Percentiles rank a stretch among this genome's conserved stretches.
phyloP scores from a whole-genome alignment of 768 basidiomycete species.

The Tulasnella sp. region DNA sequence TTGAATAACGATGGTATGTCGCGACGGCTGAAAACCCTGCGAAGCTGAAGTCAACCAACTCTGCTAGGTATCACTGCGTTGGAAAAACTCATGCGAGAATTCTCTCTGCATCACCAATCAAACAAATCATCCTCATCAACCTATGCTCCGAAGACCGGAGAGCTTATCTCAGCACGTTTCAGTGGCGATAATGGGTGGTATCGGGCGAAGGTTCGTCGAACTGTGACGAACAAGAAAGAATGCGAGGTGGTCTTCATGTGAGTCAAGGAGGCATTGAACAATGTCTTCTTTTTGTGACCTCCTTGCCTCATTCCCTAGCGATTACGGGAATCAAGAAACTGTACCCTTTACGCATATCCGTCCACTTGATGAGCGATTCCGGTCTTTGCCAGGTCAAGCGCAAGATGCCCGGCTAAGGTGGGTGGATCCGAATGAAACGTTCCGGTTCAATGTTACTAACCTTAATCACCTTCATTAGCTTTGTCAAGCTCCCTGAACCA shows the following conservation, averaged over 20 bases:
- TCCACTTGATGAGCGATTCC: conserved; percentile 83
- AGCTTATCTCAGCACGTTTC: conserved; percentile 53
- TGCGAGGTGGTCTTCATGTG: conserved; percentile 85
- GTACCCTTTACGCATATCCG: conserved; percentile 60
- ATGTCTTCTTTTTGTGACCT: background rate
- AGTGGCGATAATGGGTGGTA: conserved; percentile 81
- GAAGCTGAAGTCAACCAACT: background rate
- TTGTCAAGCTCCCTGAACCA: conserved; percentile 67
- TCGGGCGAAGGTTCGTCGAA: conserved; percentile 77
- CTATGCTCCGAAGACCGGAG: conserved; percentile 72
- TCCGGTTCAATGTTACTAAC: background rate
- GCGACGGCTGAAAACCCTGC: background rate
- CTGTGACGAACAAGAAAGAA: conserved; percentile 83
- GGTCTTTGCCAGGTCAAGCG: conserved; percentile 64
- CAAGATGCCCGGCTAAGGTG: conserved; percentile 87
- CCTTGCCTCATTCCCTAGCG: conserved; percentile 22
- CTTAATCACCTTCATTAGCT: conserved; percentile 36
- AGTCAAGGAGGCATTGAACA: background rate
- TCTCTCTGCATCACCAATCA: conserved; percentile 71
- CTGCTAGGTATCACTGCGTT: conserved; percentile 74
- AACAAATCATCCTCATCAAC: conserved; percentile 45
- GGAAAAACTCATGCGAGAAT: conserved; percentile 90
- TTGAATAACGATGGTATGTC: conserved; percentile 73
- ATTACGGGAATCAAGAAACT: conserved; percentile 89
- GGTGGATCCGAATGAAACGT: conserved; percentile 9